phyloP scores from a whole-genome alignment of 371 early-diverging fungal genomes.

The Capillidium heterosporum region DNA sequence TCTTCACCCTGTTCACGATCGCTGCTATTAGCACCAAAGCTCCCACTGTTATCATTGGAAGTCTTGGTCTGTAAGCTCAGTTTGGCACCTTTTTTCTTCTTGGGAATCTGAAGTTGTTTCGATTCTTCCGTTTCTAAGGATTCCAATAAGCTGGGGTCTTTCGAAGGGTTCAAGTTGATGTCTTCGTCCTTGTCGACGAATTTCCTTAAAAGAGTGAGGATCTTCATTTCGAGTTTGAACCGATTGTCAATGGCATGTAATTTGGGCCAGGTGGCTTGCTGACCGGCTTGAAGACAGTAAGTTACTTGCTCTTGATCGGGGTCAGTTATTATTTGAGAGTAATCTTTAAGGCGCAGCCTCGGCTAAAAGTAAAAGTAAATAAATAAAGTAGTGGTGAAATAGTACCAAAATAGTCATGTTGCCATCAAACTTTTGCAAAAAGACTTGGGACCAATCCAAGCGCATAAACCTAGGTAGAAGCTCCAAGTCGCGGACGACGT shows the following conservation, averaged over 20 bases:
- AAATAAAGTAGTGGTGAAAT: neutral
- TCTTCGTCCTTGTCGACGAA: no score
- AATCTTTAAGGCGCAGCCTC: constrained; percentile 36
- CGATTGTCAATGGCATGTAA: constrained; percentile 63
- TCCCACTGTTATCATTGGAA: no score
- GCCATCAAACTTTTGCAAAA: constrained; percentile 77
- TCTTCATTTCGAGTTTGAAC: constrained; percentile 41
- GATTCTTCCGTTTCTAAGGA: no score
- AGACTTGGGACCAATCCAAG: constrained; percentile 66
- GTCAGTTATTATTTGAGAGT: constrained; percentile 43
- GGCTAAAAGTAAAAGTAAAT: constrained; percentile 18
- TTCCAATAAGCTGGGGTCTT: no score
- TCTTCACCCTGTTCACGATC: no score
- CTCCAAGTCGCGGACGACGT: constrained; percentile 53
- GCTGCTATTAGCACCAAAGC: no score
- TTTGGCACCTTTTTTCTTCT: no score
- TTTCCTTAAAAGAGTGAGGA: no score
- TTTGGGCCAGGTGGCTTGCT: constrained; percentile 56
- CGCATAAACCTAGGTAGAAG: constrained; percentile 52
- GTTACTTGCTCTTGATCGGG: constrained; percentile 38
- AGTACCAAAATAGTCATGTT: constrained; percentile 47
- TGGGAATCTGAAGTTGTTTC: no score
- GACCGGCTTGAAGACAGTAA: constrained; percentile 36
- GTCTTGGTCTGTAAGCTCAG: no score
- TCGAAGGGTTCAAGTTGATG: no score